These are phyloP conservation scores for Bryoerythrophyllum caledonicum DNA, from an alignment of 225 moss, liverwort and hornwort species.

Conservation along the genomic window DNA sequence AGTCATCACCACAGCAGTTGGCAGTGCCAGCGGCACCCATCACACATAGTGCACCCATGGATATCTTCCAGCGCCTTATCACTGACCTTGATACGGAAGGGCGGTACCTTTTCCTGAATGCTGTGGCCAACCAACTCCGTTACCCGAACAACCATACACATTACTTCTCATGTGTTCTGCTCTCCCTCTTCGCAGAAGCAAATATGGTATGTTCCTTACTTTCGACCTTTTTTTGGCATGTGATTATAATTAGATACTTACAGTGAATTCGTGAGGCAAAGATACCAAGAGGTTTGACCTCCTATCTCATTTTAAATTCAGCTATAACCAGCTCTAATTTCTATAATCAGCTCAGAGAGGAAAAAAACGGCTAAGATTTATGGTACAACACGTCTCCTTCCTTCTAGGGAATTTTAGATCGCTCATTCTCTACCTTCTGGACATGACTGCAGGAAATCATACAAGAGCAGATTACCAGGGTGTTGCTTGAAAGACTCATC, in stretches of 20 bases:
- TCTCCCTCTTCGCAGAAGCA: constrained; percentile 96
- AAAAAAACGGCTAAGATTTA: too few species aligned
- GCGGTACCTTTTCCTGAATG: constrained; percentile 90
- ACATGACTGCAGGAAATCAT: constrained; percentile 73
- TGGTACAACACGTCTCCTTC: too few species aligned
- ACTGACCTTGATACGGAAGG: constrained; percentile 96
- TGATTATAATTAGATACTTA: neutral
- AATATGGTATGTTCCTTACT: constrained; percentile 38
- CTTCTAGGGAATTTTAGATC: neutral
- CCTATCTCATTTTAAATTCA: too few species aligned
- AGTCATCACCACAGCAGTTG: constrained; percentile 79
- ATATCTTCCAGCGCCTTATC: constrained; percentile 91
- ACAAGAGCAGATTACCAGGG: constrained; percentile 98
- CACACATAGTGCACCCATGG: constrained; percentile 99
- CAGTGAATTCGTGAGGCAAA: neutral
- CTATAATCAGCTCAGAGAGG: too few species aligned
- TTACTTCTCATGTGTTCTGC: constrained; percentile 95
- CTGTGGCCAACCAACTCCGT: constrained; percentile 94
- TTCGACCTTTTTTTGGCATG: neutral
- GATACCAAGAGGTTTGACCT: too few species aligned
- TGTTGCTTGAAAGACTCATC: constrained; percentile 90
- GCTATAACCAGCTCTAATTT: too few species aligned
- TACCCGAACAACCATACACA: constrained; percentile 99
- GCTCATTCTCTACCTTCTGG: constrained; percentile 6
- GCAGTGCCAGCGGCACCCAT: constrained; percentile 93